A percentile compares a stretch with the other conserved stretches of the same genome.
Evolutionary conservation across 2,329 filamentous ascomycete genomes (phyloP).

Genomic region (Sclerotinia minor): DNA sequence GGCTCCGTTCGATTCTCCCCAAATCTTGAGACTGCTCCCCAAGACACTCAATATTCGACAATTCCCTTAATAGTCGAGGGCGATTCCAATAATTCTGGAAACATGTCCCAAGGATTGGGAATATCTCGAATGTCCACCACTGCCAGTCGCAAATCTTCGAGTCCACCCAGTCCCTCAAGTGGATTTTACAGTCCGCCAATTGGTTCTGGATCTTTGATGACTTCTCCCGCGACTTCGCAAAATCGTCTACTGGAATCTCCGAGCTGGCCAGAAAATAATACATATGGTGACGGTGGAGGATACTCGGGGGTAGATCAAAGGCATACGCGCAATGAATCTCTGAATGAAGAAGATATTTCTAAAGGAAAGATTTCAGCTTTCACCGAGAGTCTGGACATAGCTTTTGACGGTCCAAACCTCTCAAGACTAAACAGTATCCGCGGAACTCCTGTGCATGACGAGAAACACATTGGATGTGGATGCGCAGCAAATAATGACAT

Average conservation of each 20-base stretch:
- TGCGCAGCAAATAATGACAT: conserved; percentile 34
- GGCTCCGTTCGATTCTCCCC: conserved; percentile 16
- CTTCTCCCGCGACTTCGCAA: conserved; percentile 10
- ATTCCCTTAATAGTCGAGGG: background rate
- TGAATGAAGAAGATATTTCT: conserved; percentile 24
- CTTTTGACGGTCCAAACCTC: conserved; percentile 17
- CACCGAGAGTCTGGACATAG: conserved; percentile 26
- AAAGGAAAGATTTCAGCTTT: conserved; percentile 27
- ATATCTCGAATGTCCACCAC: conserved; percentile 19
- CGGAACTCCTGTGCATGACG: background rate
- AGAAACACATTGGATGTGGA: conserved; percentile 28
- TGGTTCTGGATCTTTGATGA: background rate
- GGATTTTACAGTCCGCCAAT: conserved; percentile 14
- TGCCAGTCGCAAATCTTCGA: conserved; percentile 15
- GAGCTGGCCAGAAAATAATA: conserved; percentile 23
- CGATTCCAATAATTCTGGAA: background rate
- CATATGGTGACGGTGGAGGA: conserved; percentile 6
- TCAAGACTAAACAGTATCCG: conserved; percentile 11
- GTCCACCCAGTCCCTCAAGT: conserved; percentile 11
- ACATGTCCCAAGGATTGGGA: conserved; percentile 14
- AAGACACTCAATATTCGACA: background rate
- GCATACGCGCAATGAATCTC: conserved; percentile 1
- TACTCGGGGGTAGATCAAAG: conserved; percentile 6
- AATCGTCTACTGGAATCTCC: conserved; percentile 28
- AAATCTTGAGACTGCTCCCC: background rate